Evolutionary conservation across 495 filamentous ascomycete species (phyloP).

Genomic region (Hyphodiscus hymeniophilus): DNA sequence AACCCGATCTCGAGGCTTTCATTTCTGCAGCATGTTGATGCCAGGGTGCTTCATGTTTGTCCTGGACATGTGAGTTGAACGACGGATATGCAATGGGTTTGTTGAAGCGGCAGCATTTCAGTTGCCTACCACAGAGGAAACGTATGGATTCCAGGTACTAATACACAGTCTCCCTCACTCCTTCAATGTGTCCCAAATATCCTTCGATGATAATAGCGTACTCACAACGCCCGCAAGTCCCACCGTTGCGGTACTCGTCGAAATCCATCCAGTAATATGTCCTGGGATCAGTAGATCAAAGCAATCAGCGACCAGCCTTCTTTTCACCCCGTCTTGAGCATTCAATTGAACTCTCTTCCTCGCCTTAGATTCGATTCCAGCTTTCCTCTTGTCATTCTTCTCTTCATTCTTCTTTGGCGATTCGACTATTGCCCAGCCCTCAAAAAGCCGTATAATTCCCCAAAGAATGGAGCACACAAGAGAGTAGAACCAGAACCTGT

Average conservation of each 20-base stretch:
- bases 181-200: constrained; percentile 48
- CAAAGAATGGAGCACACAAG: constrained; percentile 26
- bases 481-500: constrained; percentile 58
- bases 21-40: no score
- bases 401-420: constrained; percentile 5
- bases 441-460: constrained; percentile 14
- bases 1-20: background rate
- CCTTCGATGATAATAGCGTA: constrained; percentile 45
- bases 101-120: no score
- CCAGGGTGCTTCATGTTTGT: no score
- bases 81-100: no score
- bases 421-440: background rate
- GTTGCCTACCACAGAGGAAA: no score
- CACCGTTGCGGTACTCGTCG: constrained; percentile 33
- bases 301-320: constrained; percentile 39
- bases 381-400: background rate
- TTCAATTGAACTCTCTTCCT: constrained; percentile 7
- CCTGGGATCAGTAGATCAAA: constrained; percentile 52
- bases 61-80: no score
- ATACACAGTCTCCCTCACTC: no score
- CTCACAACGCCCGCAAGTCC: constrained; percentile 47
- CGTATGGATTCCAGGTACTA: no score
- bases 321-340: constrained; percentile 7
- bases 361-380: background rate
- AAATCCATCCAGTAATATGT: constrained; percentile 45